A percentile compares a stretch with the other conserved stretches of the same genome.
Conservation (phyloP, 225 moss, liverwort and hornwort species). For the Sphagnum contortum region DNA sequence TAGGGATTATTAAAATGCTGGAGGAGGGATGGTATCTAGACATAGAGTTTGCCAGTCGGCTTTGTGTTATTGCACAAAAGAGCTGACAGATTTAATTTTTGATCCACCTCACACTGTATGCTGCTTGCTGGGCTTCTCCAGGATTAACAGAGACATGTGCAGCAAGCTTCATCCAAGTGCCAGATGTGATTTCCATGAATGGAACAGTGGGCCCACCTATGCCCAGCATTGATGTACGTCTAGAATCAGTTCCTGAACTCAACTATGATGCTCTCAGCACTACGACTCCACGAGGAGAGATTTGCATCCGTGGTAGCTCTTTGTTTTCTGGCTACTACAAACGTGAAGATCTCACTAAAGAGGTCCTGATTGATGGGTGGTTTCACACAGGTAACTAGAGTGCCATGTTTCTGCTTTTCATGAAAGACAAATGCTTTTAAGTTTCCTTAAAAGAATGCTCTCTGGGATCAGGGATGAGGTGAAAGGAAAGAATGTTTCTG, state of each 20-base stretch:
- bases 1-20: too few relatives aligned
- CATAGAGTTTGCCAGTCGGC: too few relatives aligned
- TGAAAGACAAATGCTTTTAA: not conserved
- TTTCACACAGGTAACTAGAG: slow-evolving; percentile 53
- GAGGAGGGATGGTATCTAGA: too few relatives aligned
- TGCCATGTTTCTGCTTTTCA: not conserved
- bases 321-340: slow-evolving; percentile 66
- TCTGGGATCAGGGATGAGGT: not conserved
- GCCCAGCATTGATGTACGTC: slow-evolving; percentile 48
- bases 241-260: slow-evolving; percentile 76
- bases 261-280: slow-evolving; percentile 53
- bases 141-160: slow-evolving; percentile 83
- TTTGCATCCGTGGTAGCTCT: slow-evolving; percentile 51
- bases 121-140: slow-evolving; percentile 10
- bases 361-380: slow-evolving; percentile 65
- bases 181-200: slow-evolving; percentile 61
- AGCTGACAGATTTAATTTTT: too few relatives aligned
- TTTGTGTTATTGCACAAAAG: too few relatives aligned
- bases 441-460: not conserved
- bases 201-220: slow-evolving; percentile 68
- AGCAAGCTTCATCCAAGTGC: slow-evolving; percentile 68
- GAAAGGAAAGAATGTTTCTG: not conserved
- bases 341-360: slow-evolving; percentile 56
- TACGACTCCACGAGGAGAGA: slow-evolving; percentile 51
- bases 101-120: too few relatives aligned